Evolutionary conservation across 495 filamentous ascomycete species (phyloP).

Genomic region (Massariosphaeria phaeospora): DNA sequence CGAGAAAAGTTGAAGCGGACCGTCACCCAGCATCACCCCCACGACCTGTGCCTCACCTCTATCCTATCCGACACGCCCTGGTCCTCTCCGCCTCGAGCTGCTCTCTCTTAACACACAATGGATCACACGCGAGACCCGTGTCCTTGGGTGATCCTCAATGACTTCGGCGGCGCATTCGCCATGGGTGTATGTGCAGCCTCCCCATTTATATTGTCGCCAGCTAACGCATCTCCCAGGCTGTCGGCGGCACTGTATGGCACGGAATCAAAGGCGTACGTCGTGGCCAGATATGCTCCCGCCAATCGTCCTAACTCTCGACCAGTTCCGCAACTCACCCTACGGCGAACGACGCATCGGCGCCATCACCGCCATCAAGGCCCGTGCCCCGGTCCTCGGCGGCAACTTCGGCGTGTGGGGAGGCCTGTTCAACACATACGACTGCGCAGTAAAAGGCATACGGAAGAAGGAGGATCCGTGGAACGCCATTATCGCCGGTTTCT

Average conservation of each 20-base stretch:
- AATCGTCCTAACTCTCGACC: neutral
- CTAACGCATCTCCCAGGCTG: slow-evolving; percentile 51
- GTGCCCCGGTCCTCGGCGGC: slow-evolving; percentile 89
- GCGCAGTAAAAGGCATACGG: slow-evolving; percentile 90
- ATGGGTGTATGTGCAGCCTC: slow-evolving; percentile 87
- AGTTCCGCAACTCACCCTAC: slow-evolving; percentile 54
- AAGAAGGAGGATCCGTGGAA: slow-evolving; percentile 98
- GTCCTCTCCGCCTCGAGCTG: neutral
- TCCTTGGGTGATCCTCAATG: slow-evolving; percentile 37
- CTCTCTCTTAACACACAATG: slow-evolving; percentile 45
- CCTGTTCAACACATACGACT: slow-evolving; percentile 90
- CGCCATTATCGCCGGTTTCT: slow-evolving; percentile 92
- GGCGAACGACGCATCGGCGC: slow-evolving; percentile 94
- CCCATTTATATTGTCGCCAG: slow-evolving; percentile 7
- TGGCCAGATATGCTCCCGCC: too few species aligned
- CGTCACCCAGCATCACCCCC: neutral
- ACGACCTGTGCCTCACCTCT: neutral
- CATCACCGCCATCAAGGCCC: slow-evolving; percentile 93
- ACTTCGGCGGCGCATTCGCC: slow-evolving; percentile 94
- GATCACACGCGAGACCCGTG: slow-evolving; percentile 86
- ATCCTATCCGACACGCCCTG: neutral
- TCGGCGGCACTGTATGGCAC: slow-evolving; percentile 92
- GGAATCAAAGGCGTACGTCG: slow-evolving; percentile 81
- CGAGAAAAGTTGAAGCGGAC: slow-evolving; percentile 1
- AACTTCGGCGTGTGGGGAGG: slow-evolving; percentile 99